Evolutionary conservation across 257 asterid genomes (phyloP).

Genomic region (Solanum corneliomulleri): DNA sequence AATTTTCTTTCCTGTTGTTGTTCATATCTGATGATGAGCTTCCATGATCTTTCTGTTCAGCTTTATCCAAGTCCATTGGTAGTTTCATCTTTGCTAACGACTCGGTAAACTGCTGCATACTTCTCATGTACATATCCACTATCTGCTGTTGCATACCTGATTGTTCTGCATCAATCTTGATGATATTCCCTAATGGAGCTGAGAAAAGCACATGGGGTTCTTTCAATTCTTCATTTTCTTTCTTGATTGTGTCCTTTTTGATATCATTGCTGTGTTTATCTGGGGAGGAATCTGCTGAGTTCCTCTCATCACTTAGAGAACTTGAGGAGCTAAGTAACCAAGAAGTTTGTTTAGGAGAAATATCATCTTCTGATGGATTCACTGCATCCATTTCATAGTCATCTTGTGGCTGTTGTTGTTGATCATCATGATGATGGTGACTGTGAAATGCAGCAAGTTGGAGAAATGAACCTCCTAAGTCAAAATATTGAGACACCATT

Average conservation of each 20-base stretch:
- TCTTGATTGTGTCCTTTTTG: background rate
- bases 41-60: slow-evolving; percentile 1
- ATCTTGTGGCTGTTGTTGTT: slow-evolving; percentile 16
- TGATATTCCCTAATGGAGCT: slow-evolving; percentile 20
- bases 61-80: slow-evolving; percentile 41
- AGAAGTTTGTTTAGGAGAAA: slow-evolving; percentile 43
- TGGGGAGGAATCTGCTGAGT: slow-evolving; percentile 21
- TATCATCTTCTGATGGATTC: slow-evolving; percentile 25
- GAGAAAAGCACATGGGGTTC: slow-evolving; percentile 2
- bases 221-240: slow-evolving; percentile 8
- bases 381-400: slow-evolving; percentile 41
- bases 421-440: background rate
- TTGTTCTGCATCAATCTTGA: slow-evolving; percentile 35
- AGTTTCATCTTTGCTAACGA: slow-evolving; percentile 68
- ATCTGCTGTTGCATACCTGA: slow-evolving; percentile 57
- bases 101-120: slow-evolving; percentile 73
- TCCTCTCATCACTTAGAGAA: slow-evolving; percentile 31
- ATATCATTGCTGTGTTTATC: background rate
- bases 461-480: slow-evolving; percentile 50
- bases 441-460: slow-evolving; percentile 29
- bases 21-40: slow-evolving; percentile 15
- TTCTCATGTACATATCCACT: slow-evolving; percentile 69
- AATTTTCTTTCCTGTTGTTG: slow-evolving; percentile 29
- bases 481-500: slow-evolving; percentile 58
- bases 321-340: slow-evolving; percentile 40